Evolutionary conservation across 768 basidiomycete genomes (phyloP).

Genomic region (Tephrocybe sp.): DNA sequence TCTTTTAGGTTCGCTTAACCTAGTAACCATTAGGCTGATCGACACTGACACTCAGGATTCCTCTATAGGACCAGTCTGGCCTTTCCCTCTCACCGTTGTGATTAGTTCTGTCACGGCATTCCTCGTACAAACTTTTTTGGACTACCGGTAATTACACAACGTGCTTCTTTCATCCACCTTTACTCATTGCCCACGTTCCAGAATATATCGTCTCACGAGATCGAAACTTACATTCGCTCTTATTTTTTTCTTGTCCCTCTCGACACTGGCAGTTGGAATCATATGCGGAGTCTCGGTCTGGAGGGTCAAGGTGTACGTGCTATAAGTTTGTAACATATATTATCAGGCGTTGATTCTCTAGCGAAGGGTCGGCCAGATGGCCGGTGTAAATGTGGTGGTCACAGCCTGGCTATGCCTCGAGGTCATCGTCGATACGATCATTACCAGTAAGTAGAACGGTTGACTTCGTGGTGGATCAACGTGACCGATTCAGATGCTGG

Average conservation of each 20-base stretch:
- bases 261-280: slow-evolving; percentile 4
- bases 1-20: slow-evolving; percentile 16
- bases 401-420: slow-evolving; percentile 20
- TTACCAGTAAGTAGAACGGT: slow-evolving; percentile 12
- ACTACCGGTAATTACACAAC: slow-evolving; percentile 15
- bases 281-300: slow-evolving; percentile 4
- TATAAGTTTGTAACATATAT: background rate
- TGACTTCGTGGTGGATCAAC: background rate
- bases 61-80: slow-evolving; percentile 11
- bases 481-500: background rate
- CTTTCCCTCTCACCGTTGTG: slow-evolving; percentile 15
- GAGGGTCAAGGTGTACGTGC: slow-evolving; percentile 7
- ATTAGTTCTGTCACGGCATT: slow-evolving; percentile 15
- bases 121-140: slow-evolving; percentile 19
- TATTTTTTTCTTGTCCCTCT: background rate
- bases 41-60: background rate
- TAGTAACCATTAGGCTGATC: background rate
- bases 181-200: background rate
- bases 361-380: slow-evolving; percentile 1
- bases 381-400: slow-evolving; percentile 8
- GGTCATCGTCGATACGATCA: slow-evolving; percentile 15
- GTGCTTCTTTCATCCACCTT: background rate
- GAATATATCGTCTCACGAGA: slow-evolving; percentile 13
- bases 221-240: background rate
- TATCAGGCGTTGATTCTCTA: background rate